Base-by-base conservation (phyloP, 306 rosid genomes). In the Gynostemma pentaphyllum region DNA sequence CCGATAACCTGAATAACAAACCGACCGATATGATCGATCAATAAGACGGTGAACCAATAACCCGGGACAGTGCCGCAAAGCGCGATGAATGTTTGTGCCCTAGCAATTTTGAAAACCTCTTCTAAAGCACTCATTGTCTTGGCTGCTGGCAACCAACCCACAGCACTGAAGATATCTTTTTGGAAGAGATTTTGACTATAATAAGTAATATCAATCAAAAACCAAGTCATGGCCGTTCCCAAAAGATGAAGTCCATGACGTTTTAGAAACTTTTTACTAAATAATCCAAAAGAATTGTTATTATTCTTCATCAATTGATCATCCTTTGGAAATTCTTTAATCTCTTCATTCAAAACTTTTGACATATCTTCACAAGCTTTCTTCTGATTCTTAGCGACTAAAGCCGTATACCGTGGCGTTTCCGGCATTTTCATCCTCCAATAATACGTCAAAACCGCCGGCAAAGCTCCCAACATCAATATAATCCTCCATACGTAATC, bases 401-500 rank as follows among this genome's bases (percentile, higher is more conserved):
- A 70, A 6, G 88, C 86, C 3, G 88, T 87, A 76, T 76, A 87
- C 21, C 91, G 75, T 9, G 87, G 78, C 2, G 92, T 82, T 71
- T 87, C 92, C 0, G 84, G 84, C 87, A 87, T 75, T 52, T 80
- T 80, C 79, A 79, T 73, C 9, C 87, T 10, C 79, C 79, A 79
- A 32, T 85, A 82, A 15, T 61, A 85, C 5, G 87, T 85, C 4
- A 81, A 44, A 0, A 67, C 81, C 0, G 85, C 87, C 0, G 85
- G 87, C 16, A 88, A 7, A 0, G 92, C 84, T 0, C 92, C 89
- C 24, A 88, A 68, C 87, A 85, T 82, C 28, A 88, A 78, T 45
- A 88, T 81, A 32, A 85, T 80, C 62, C 96, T 69, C 87, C 83
- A 88, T 0, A 79, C 87, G 27, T 71, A 75, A 54, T 88, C 92